Base-by-base conservation (phyloP, 495 filamentous ascomycete genomes). In the Penicillium cinerascens region DNA sequence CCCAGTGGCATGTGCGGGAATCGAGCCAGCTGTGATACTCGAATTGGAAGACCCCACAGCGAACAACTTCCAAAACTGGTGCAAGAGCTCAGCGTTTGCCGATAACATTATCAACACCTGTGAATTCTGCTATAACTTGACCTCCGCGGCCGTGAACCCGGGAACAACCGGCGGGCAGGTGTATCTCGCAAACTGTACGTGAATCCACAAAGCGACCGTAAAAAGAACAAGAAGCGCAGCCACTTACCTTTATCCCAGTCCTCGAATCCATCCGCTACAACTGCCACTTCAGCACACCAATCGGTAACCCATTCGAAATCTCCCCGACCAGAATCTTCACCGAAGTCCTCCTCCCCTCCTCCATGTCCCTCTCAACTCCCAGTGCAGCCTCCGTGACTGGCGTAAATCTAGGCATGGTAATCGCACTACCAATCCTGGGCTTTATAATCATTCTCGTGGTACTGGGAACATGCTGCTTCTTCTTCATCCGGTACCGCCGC, bases 151-250 rank as follows among this genome's bases (percentile, higher is more conserved):
- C 16, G 17, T 35, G 25, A 42, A 41, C 17, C 66, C 61, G 7
- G 37, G 37, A 6, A 17, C 37, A 18, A 39, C 37, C 6, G 37
- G 37, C 6, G 37, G n/a, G 21, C 74, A 80, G 47, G 52, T 71
- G 3, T 79, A 73, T 49, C 49, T 80, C 42, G 70, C 74, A 21
- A 81, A 81, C 52, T 81, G 78, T 81, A 63, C 18, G 78, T 65
- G 44, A 39, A 17, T 33, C 22, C 15, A 20, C 36, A 54, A 33
- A 16, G 11, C 0, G n/a, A 53, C 37, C 22, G 16, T 23, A 26
- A 20, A 27, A 44, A 50, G 47, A 21, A 54, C 39, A 33, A 33
- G 4, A 33, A n/a, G n/a, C n/a, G 8, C 20, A 26, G 9, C 20
- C 10, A 13, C 23, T 10, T 21, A 43, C 16, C n/a, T 13, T 6